phyloP scores from a whole-genome alignment of 2,329 filamentous ascomycete genomes.

The Aspergillus caelatus region DNA sequence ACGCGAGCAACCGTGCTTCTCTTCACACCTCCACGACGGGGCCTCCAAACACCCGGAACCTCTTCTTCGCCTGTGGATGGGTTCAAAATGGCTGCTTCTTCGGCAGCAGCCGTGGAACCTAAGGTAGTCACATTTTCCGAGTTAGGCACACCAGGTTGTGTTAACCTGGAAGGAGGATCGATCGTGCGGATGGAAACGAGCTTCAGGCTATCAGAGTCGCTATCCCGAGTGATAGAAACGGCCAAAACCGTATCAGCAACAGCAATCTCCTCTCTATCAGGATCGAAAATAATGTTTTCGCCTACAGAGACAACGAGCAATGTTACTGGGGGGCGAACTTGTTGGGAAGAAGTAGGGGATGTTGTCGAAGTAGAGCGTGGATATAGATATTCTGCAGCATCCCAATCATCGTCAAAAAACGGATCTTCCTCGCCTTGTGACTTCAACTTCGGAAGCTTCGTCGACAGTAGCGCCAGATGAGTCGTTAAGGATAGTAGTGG shows the following conservation, averaged over 20 bases:
- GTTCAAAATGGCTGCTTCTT: slow-evolving; percentile 47
- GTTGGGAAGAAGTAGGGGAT: slow-evolving; percentile 26
- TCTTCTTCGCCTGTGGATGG: slow-evolving; percentile 62
- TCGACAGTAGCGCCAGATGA: slow-evolving; percentile 87
- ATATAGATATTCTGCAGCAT: slow-evolving; percentile 77
- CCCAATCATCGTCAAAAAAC: slow-evolving; percentile 98
- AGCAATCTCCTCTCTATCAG: slow-evolving; percentile 84
- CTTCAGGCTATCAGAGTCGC: slow-evolving; percentile 52
- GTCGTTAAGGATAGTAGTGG: slow-evolving; percentile 90
- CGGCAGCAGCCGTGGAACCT: slow-evolving; percentile 41
- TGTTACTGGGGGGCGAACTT: slow-evolving; percentile 76
- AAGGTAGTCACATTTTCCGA: slow-evolving; percentile 60
- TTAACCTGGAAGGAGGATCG: slow-evolving; percentile 73
- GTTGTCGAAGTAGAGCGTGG: slow-evolving; percentile 46
- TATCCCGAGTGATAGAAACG: slow-evolving; percentile 67
- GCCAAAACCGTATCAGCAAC: slow-evolving; percentile 90
- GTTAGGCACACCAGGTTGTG: slow-evolving; percentile 70
- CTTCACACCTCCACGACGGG: slow-evolving; percentile 81
- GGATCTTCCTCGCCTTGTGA: slow-evolving; percentile 94
- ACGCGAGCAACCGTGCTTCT: slow-evolving; percentile 72
- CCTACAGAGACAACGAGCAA: slow-evolving; percentile 86
- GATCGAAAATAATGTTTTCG: slow-evolving; percentile 91
- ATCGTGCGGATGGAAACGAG: slow-evolving; percentile 72
- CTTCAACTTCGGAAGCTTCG: slow-evolving; percentile 79
- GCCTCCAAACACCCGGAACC: slow-evolving; percentile 75